These are phyloP conservation scores for Boletus edulis DNA, from an alignment of 768 basidiomycete species.

Conservation along the genomic window DNA sequence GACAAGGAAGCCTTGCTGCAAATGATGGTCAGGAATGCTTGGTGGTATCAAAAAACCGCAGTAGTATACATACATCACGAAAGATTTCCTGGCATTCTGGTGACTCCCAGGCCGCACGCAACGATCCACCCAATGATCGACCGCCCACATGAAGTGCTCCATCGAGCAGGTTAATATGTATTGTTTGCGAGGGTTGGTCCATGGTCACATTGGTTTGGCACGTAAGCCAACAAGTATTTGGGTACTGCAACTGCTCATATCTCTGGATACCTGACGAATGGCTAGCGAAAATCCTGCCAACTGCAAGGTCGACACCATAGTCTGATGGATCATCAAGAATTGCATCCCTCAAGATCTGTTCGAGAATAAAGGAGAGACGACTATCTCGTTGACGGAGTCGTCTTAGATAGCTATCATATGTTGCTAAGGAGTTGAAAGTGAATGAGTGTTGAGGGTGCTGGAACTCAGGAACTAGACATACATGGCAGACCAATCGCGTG, in stretches of 20 bases:
- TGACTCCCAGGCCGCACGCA: background rate
- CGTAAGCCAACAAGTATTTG: slow-evolving; percentile 15
- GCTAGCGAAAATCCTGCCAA: slow-evolving; percentile 1
- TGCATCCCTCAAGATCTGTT: background rate
- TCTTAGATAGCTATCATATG: too few species aligned
- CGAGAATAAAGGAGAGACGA: slow-evolving; percentile 20
- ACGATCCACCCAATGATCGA: slow-evolving; percentile 8
- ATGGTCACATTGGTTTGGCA: background rate
- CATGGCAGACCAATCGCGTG: too few species aligned
- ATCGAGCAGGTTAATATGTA: slow-evolving; percentile 8
- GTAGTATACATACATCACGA: background rate
- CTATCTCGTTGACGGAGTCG: slow-evolving; percentile 9
- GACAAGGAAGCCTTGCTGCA: background rate
- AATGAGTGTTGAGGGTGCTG: too few species aligned
- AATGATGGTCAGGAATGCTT: too few species aligned
- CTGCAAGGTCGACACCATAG: slow-evolving; percentile 13
- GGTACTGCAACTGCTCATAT: slow-evolving; percentile 2
- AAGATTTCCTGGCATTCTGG: background rate
- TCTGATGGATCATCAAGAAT: background rate
- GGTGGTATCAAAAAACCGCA: background rate
- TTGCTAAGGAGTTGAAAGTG: too few species aligned
- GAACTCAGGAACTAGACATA: background rate
- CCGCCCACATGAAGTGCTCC: slow-evolving; percentile 19
- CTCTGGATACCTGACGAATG: slow-evolving; percentile 3
- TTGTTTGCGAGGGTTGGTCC: background rate